These are phyloP conservation scores for grape (Vitis vinifera) DNA, from an alignment of 164 flowering plant genomes.

Conservation along the genomic window ASM3070453v1 NC_081810.1:7950001-7950500, in stretches of 20 bases:
- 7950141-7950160: no score
- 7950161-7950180: no score
- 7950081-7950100: neutral
- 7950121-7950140: neutral
- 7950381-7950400: conserved; percentile 81
- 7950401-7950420: conserved; percentile 66
- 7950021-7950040: conserved; percentile 35
- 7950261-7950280: conserved; percentile 62
- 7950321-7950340: no score
- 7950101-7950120: neutral
- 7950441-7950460: neutral
- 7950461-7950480: no score
- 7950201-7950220: conserved; percentile 94
- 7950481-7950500: no score
- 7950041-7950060: conserved; percentile 89
- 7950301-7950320: no score
- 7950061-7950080: conserved; percentile 75
- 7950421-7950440: conserved; percentile 59
- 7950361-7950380: conserved; percentile 72
- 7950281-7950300: neutral
- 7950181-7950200: neutral
- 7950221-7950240: conserved; percentile 90
- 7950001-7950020: conserved; percentile 1
- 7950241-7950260: conserved; percentile 86
- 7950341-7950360: neutral